Evolutionary conservation across 805 yeast genomes (phyloP).

Genomic region (Kurtzmaniella cleridarum): DNA sequence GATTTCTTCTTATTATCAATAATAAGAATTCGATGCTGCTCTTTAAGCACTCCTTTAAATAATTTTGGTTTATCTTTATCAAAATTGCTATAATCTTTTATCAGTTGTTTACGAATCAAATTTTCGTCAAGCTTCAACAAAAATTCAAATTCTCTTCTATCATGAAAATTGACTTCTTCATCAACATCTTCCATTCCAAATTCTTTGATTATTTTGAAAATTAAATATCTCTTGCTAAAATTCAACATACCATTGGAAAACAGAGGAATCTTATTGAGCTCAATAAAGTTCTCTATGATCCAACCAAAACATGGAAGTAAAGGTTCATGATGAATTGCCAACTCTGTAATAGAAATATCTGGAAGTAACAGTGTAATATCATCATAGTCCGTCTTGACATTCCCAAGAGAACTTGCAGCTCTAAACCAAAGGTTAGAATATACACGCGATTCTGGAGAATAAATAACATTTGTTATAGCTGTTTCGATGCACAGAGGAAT

Average conservation of each 20-base stretch:
- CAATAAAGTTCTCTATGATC: constrained; percentile 76
- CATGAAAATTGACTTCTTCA: constrained; percentile 19
- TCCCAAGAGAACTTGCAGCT: constrained; percentile 35
- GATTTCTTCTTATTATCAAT: constrained; percentile 29
- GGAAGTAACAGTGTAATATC: constrained; percentile 29
- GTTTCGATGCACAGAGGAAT: constrained; percentile 84
- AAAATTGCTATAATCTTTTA: constrained; percentile 26
- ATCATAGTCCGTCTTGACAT: constrained; percentile 14
- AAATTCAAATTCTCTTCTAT: constrained; percentile 45
- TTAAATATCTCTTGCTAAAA: constrained; percentile 63
- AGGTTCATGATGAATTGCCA: constrained; percentile 34
- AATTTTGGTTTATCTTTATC: constrained; percentile 22
- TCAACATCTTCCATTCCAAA: constrained; percentile 32
- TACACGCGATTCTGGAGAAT: constrained; percentile 74
- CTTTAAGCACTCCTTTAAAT: constrained; percentile 25
- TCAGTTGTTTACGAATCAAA: constrained; percentile 23
- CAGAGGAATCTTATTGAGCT: constrained; percentile 60
- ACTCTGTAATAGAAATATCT: constrained; percentile 19
- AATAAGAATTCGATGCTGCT: constrained; percentile 26
- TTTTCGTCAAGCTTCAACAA: constrained; percentile 43
- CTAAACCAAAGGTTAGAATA: constrained; percentile 66
- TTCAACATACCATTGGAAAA: constrained; percentile 68
- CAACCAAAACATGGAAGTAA: constrained; percentile 89
- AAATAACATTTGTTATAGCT: constrained; percentile 65
- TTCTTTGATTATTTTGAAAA: constrained; percentile 34